Conservation (phyloP, 2,329 filamentous ascomycete genomes). For the Aspergillus japonicus region DNA sequence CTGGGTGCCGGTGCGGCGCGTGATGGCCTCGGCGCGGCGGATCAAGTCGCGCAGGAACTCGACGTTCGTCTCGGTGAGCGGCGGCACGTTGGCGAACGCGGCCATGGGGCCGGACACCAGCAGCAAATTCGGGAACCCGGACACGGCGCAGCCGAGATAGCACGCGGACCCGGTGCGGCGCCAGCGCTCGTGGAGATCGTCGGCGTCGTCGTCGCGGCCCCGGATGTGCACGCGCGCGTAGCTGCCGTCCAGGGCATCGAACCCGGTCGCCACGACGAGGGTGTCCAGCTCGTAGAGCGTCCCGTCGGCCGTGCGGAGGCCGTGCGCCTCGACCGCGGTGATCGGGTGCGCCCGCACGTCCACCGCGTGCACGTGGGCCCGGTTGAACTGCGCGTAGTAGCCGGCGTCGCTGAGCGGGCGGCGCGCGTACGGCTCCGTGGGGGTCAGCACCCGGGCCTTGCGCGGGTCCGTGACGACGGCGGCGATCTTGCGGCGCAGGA, state of each 20-base stretch:
- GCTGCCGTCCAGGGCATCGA: conserved; percentile 40
- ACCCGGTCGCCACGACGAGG: conserved; percentile 27
- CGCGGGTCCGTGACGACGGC: conserved; percentile 33
- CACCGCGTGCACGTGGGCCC: conserved; percentile 47
- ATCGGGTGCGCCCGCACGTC: conserved; percentile 28
- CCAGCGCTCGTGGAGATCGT: conserved; percentile 11
- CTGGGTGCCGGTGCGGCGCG: neutral
- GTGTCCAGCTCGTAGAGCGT: conserved; percentile 28
- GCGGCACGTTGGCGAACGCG: conserved; percentile 36
- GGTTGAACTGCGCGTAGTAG: conserved; percentile 35
- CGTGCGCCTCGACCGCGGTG: conserved; percentile 29
- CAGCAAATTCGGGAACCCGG: conserved; percentile 48
- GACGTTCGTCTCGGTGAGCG: conserved; percentile 32
- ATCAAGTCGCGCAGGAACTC: neutral
- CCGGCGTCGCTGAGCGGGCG: conserved; percentile 20
- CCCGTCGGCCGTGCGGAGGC: conserved; percentile 40
- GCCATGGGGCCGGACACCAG: conserved; percentile 41
- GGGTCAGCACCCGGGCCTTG: conserved; percentile 27
- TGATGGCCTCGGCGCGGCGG: neutral
- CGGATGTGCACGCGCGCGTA: conserved; percentile 37
- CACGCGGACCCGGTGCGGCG: conserved; percentile 25
- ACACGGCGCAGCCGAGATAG: neutral
- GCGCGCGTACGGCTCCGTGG: conserved; percentile 18
- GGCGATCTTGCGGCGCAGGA: conserved; percentile 36
- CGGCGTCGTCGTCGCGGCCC: conserved; percentile 14